A percentile compares a stretch with the other conserved stretches of the same genome.
Conservation (phyloP, 2,329 filamentous ascomycete genomes). For the Venturia carpophila region DNA sequence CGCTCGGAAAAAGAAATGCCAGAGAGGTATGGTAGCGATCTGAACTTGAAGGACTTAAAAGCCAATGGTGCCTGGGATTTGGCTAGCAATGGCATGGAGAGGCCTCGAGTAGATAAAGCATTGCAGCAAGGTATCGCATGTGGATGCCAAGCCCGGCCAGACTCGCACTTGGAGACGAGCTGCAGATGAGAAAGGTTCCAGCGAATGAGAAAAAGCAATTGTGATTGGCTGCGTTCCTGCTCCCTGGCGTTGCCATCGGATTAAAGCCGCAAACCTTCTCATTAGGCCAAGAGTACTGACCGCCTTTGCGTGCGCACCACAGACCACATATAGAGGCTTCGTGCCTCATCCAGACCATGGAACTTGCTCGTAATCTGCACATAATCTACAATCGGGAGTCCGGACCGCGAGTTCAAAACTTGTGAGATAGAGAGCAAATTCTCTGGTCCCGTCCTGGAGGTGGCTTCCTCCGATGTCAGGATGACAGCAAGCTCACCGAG, state of each 20-base stretch:
- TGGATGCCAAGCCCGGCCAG: neutral
- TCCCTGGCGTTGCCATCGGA: neutral
- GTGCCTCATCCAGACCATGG: neutral
- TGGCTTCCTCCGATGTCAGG: neutral
- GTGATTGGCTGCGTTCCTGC: neutral
- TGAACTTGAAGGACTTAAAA: too few species aligned
- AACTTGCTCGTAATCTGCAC: neutral
- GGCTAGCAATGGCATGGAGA: too few species aligned
- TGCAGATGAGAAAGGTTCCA: neutral
- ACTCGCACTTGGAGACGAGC: neutral
- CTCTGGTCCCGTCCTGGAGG: neutral
- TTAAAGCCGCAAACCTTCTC: constrained; percentile 10
- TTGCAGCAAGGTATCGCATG: neutral
- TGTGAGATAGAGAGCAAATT: neutral
- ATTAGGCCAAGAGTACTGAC: constrained; percentile 5
- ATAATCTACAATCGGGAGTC: neutral
- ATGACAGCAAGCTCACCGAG: neutral
- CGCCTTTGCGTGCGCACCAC: neutral
- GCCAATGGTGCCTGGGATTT: too few species aligned
- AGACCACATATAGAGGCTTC: neutral
- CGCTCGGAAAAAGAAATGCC: too few species aligned
- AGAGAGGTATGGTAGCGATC: too few species aligned
- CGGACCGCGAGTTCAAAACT: neutral
- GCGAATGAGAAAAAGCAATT: neutral
- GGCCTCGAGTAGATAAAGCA: too few species aligned